A percentile compares a stretch with the other conserved stretches of the same genome.
These are phyloP conservation scores for Syzygium syzygioides DNA, from an alignment of 441 rosid genomes.

Conservation along the genomic window DNA sequence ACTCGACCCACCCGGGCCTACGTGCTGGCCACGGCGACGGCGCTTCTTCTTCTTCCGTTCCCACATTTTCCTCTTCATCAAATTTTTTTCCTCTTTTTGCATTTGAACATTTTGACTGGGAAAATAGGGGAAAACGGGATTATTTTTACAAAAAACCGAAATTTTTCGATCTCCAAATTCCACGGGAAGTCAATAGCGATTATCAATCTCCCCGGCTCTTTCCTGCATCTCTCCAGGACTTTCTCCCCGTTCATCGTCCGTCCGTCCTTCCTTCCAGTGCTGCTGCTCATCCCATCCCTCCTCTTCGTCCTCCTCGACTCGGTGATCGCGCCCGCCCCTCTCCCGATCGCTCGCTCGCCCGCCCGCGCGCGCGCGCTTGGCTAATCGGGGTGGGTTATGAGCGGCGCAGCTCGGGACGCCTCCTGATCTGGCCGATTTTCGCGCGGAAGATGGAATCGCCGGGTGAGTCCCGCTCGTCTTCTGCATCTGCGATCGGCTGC, in stretches of 20 bases:
- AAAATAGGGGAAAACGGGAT: background rate
- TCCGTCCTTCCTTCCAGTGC: background rate
- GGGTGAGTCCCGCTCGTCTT: constrained; percentile 11
- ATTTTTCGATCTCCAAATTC: background rate
- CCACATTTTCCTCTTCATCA: background rate
- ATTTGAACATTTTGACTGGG: background rate
- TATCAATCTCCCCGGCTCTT: background rate
- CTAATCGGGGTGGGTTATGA: background rate
- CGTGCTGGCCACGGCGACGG: background rate
- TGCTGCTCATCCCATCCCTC: background rate
- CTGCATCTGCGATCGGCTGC: background rate
- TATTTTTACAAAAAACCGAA: background rate
- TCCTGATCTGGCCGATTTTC: constrained; percentile 13
- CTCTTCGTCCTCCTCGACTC: background rate
- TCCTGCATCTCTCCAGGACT: background rate
- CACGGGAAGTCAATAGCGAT: background rate
- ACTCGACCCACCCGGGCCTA: fast-evolving
- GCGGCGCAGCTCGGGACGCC: constrained; percentile 14
- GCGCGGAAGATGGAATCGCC: constrained; percentile 60
- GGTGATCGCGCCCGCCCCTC: background rate
- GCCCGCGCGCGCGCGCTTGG: background rate
- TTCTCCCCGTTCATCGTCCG: background rate
- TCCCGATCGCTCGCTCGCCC: background rate
- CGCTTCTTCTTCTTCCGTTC: background rate
- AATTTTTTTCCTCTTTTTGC: background rate